Base-by-base conservation (phyloP, 176 grass and related monocot species). In the Musa schizocarpa region DNA sequence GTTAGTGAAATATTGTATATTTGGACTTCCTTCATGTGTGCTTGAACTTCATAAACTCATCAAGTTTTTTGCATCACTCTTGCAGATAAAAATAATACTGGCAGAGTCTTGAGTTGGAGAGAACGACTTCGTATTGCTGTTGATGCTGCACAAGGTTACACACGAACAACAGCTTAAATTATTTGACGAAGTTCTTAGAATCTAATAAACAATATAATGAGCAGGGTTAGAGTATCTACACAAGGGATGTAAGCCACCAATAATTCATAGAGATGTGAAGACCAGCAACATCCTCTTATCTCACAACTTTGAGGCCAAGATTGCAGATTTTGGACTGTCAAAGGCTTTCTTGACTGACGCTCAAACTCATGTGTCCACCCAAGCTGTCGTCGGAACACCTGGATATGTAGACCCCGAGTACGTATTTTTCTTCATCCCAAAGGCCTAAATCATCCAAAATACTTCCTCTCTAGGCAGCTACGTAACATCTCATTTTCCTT, bases 181-280 rank as follows among this genome's bases (percentile, higher is more conserved):
- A 49, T 49, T 69, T 50, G 16, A 24, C 24, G 24, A 50, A 7
- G 10, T 19, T 4, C n/a, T 4, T 19, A 50, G 26, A 69, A 51
- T 50, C 25, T 70, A 50, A 50, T 50, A 1, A 70, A 50, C 7
- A 11, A 70, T 70, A 50, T 13, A 20, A 50, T 50, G 9, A 70
- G 16, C 68, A 70, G 68, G 68, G 12, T 13, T 70, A 20, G 68
- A 70, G 68, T 70, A 70, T 50, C 9, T 70, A 50, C 68, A 70
- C n/a, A 70, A 70, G 14, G 29, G 43, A 50, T 70, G 68, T 50
- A 70, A 70, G 17, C 68, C 68, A 50, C 68, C 68, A n/a, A 70
- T 70, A 51, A 70, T 70, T 70, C 68, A 70, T 50, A 49, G 68
- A 50, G 68, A 70, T 21, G 68, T 70, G 43, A 70, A 70, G 68